These are phyloP conservation scores for Epichloe typhina DNA, from an alignment of 2,329 filamentous ascomycete genomes.

Conservation along the genomic window DNA sequence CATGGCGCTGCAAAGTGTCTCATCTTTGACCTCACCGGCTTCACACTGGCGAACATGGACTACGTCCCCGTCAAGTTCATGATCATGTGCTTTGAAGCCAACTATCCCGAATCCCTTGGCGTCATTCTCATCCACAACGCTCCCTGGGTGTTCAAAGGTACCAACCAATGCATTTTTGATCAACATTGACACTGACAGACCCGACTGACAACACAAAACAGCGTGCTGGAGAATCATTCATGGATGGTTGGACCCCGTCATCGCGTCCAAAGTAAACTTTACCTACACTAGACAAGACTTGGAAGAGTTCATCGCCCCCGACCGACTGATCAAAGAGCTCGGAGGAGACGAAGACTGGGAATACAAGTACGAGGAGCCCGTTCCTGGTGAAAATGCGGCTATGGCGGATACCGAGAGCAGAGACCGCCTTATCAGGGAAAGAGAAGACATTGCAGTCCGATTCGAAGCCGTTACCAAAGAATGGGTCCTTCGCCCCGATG, in stretches of 20 bases:
- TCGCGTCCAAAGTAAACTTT: slow-evolving; percentile 60
- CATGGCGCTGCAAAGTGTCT: slow-evolving; percentile 17
- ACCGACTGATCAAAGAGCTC: slow-evolving; percentile 41
- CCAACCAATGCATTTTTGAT: neutral
- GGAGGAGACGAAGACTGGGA: slow-evolving; percentile 55
- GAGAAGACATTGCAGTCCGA: slow-evolving; percentile 38
- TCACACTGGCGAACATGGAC: slow-evolving; percentile 62
- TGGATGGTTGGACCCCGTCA: slow-evolving; percentile 64
- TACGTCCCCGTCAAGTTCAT: slow-evolving; percentile 67
- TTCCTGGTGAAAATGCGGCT: slow-evolving; percentile 42
- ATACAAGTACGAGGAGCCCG: slow-evolving; percentile 52
- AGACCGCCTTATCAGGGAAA: slow-evolving; percentile 35
- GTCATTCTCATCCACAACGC: slow-evolving; percentile 61
- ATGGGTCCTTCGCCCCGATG: slow-evolving; percentile 36
- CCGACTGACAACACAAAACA: slow-evolving; percentile 3
- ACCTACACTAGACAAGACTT: slow-evolving; percentile 50
- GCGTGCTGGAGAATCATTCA: slow-evolving; percentile 49
- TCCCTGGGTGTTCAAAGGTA: slow-evolving; percentile 53
- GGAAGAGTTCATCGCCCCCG: slow-evolving; percentile 45
- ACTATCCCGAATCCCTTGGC: slow-evolving; percentile 62
- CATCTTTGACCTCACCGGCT: slow-evolving; percentile 61
- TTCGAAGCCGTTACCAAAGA: slow-evolving; percentile 44
- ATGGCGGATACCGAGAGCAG: slow-evolving; percentile 32
- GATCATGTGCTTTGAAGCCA: slow-evolving; percentile 67
- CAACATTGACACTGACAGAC: neutral